Percentiles rank a stretch among this genome's conserved stretches.
These are phyloP conservation scores for Pichia pseudocactophila DNA, from an alignment of 805 yeast species.

Conservation along the genomic window DNA sequence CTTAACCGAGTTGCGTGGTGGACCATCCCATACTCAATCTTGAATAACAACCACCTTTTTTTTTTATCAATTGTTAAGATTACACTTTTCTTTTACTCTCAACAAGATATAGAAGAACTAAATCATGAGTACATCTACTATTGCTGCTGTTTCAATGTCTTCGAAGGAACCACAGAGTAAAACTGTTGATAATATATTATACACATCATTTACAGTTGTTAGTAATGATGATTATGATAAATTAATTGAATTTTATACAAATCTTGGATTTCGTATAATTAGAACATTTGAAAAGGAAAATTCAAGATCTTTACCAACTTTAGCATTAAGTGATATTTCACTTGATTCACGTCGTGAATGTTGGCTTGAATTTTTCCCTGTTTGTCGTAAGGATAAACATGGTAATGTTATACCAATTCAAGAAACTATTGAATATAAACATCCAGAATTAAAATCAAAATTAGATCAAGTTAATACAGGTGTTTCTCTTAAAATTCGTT, in stretches of 20 bases:
- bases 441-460: conserved; percentile 14
- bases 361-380: conserved; percentile 67
- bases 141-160: background rate
- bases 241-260: conserved; percentile 47
- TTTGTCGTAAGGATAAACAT: conserved; percentile 18
- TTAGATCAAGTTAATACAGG: conserved; percentile 28
- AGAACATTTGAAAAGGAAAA: conserved; percentile 52
- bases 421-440: conserved; percentile 22
- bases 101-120: no score
- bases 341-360: conserved; percentile 58
- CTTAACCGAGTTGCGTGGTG: no score
- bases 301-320: conserved; percentile 17
- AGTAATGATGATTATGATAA: conserved; percentile 37
- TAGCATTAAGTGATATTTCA: conserved; percentile 40
- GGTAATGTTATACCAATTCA: conserved; percentile 30
- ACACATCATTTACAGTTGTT: conserved; percentile 52
- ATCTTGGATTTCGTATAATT: conserved; percentile 51
- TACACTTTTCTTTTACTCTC: no score
- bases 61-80: no score
- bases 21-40: no score
- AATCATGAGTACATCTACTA: background rate
- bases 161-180: background rate
- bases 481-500: conserved; percentile 39
- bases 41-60: no score
- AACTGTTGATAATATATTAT: conserved; percentile 32